A percentile compares a stretch with the other conserved stretches of the same genome.
phyloP scores from a whole-genome alignment of 2,329 filamentous ascomycete genomes.

The Epichloe amarillans region DNA sequence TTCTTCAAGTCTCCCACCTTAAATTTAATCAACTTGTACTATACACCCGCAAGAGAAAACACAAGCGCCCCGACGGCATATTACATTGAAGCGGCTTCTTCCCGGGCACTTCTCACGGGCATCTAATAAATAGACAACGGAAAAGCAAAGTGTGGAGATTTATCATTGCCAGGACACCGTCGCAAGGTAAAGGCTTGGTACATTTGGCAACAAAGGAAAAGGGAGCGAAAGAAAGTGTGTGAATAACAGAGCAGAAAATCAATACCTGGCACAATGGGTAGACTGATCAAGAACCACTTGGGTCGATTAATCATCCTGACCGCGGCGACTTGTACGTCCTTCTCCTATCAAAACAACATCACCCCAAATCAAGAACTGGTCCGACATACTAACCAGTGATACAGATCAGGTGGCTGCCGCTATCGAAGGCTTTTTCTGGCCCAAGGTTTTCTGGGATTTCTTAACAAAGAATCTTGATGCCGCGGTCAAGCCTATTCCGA shows the following conservation, averaged over 20 bases:
- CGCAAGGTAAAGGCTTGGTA: background rate
- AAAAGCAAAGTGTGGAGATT: background rate
- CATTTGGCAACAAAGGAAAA: background rate
- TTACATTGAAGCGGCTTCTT: background rate
- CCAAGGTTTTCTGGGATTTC: slow-evolving; percentile 98
- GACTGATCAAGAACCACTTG: slow-evolving; percentile 99
- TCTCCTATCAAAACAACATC: background rate
- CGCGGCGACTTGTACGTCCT: slow-evolving; percentile 56
- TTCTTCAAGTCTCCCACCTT: background rate
- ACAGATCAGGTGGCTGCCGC: slow-evolving; percentile 76
- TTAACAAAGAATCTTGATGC: slow-evolving; percentile 78
- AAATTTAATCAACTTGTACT: background rate
- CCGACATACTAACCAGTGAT: slow-evolving; percentile 9
- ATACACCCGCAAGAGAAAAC: background rate
- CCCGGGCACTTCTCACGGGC: background rate
- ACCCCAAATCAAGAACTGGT: too few relatives aligned
- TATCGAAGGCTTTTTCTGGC: slow-evolving; percentile 89
- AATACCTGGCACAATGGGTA: slow-evolving; percentile 56
- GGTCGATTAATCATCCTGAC: slow-evolving; percentile 85
- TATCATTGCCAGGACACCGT: background rate
- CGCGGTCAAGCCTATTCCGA: slow-evolving; percentile 75
- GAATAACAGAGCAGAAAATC: background rate
- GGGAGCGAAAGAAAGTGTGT: slow-evolving; percentile 5
- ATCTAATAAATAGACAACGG: background rate
- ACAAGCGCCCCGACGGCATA: background rate